phyloP scores from a whole-genome alignment of 164 flowering plant genomes.

The Stephania japonica region DNA sequence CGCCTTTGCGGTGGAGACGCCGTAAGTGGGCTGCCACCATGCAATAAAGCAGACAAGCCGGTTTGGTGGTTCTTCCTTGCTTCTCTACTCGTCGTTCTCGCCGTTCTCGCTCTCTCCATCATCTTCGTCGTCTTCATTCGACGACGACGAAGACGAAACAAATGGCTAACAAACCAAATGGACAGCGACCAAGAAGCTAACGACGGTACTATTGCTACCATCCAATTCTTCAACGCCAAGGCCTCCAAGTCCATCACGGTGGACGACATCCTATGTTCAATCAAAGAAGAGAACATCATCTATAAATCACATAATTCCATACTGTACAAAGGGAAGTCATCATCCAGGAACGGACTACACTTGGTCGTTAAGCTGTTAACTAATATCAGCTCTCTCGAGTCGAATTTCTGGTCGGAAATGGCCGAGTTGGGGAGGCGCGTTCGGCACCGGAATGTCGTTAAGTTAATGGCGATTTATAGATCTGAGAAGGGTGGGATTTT shows the following conservation, averaged over 20 bases:
- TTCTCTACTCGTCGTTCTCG: conserved; percentile 25
- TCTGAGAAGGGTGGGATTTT: conserved; percentile 42
- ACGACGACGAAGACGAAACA: conserved; percentile 22
- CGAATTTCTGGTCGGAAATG: conserved; percentile 36
- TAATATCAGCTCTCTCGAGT: conserved; percentile 19
- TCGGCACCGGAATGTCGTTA: conserved; percentile 47
- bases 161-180: conserved; percentile 24
- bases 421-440: conserved; percentile 30
- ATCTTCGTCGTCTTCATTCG: conserved; percentile 17
- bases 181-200: conserved; percentile 24
- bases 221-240: conserved; percentile 42
- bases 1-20: conserved; percentile 53
- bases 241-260: conserved; percentile 32
- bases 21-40: conserved; percentile 49
- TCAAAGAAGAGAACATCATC: conserved; percentile 32
- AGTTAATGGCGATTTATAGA: conserved; percentile 40
- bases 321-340: conserved; percentile 37
- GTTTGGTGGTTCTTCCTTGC: conserved; percentile 36
- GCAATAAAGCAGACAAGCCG: conserved; percentile 29
- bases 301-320: conserved; percentile 27
- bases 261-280: conserved; percentile 36
- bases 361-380: conserved; percentile 36
- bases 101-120: conserved; percentile 14
- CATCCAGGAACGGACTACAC: conserved; percentile 18
- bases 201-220: conserved; percentile 45